Evolutionary conservation across 1,139 yeast species (phyloP), one percentile per base, ranked within the genome.

Genomic region (Sugiyamaella grinbergsii): DNA sequence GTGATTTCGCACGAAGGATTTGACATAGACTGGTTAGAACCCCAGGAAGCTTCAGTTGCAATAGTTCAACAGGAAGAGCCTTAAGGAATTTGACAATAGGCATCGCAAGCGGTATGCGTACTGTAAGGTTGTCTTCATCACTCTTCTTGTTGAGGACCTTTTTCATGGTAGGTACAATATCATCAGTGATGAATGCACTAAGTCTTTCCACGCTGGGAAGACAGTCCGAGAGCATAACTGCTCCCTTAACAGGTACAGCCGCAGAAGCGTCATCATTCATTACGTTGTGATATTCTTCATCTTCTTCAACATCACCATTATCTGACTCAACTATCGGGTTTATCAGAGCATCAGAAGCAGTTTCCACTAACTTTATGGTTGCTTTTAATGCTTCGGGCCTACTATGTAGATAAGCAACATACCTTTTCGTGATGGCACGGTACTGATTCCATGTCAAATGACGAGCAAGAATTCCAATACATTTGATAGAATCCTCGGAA

Each of bases 21-120:
- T 93, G 98, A 67, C 96, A 90, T 18, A 90, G 77, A 55, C 83
- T 82, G 0, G 96, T 88, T 59, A 93, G 74, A 20, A 86, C 78
- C 33, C 95, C 94, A 0, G 98, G 96, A 24, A 93, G 76, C 49
- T 82, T 80, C 6, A 75, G 65, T 23, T 77, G 78, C 39, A 86
- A 71, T 40, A 75, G 72, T 0, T 80, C 82, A 11, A 76, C 75
- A 0, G 86, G 74, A 41, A 93, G 74, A 53, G 89, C 81, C 60
- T 81, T 74, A 18, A 86, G 70, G 52, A 88, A 77, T 52, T 82
- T 79, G n/a, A 87, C 82, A 50, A 90, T 72, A 0, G 95, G 94
- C 62, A 89, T 91, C 1, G 95, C 83, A 45, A 93, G 68, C 0
- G 95, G 91, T 5, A 90, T 80, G 63, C 97, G 79, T 15, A 77